These are phyloP conservation scores for Chlamydomonas schloesseri DNA, from an alignment of 139 green algal genomes.

Conservation along the genomic window DNA sequence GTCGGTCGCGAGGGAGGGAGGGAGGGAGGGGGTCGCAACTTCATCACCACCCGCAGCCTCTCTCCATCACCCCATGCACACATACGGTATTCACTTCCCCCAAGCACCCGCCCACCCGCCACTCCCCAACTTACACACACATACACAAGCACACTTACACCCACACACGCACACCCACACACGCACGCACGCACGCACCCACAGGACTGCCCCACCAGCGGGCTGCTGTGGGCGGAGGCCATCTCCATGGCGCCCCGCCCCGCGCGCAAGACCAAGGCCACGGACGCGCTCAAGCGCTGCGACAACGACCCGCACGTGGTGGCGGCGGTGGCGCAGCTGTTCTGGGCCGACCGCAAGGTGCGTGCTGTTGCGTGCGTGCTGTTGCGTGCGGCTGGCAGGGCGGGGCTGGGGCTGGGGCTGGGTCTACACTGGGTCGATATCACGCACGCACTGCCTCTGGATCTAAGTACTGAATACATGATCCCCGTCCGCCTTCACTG, in stretches of 20 bases:
- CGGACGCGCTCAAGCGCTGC: slow-evolving; percentile 95
- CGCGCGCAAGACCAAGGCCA: slow-evolving; percentile 81
- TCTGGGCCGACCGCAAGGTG: slow-evolving; percentile 93
- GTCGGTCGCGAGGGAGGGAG: no score
- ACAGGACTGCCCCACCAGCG: slow-evolving; percentile 91
- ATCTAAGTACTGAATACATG: no score
- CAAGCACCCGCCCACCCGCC: not conserved
- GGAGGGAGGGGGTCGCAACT: no score
- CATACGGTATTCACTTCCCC: not conserved
- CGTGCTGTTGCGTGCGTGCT: not conserved
- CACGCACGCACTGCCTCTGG: no score
- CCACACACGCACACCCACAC: no score
- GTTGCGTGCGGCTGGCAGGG: no score
- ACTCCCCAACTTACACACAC: not conserved
- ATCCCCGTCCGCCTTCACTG: no score
- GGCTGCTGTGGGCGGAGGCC: slow-evolving; percentile 89
- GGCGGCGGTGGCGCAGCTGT: slow-evolving; percentile 86
- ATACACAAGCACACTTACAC: not conserved
- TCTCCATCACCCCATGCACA: no score
- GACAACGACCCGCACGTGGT: slow-evolving; percentile 89
- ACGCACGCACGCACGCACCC: not conserved
- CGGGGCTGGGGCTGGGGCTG: not conserved
- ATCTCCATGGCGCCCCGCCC: slow-evolving; percentile 90
- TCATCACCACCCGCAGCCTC: no score
- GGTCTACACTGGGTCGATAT: no score